phyloP scores from a whole-genome alignment of 768 basidiomycete species.

The Trametes cingulata region DNA sequence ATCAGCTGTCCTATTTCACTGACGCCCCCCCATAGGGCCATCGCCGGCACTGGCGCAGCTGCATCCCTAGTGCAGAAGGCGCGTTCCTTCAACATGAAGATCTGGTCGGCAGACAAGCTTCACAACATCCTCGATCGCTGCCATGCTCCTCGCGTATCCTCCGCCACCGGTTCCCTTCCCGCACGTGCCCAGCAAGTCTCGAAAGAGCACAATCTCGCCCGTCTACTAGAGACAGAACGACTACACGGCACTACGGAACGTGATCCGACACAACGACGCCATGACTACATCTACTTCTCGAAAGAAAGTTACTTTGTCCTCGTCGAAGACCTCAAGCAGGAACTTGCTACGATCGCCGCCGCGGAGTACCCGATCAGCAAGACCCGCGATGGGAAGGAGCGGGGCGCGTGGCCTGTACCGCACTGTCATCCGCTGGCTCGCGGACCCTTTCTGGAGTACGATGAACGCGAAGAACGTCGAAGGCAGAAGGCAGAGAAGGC shows the following conservation, averaged over 20 bases:
- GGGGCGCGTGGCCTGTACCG: slow-evolving; percentile 79
- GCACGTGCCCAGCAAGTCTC: slow-evolving; percentile 31
- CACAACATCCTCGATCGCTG: slow-evolving; percentile 74
- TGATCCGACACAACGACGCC: slow-evolving; percentile 84
- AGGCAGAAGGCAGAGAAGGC: slow-evolving; percentile 52
- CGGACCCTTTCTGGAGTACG: slow-evolving; percentile 74
- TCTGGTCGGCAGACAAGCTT: slow-evolving; percentile 79
- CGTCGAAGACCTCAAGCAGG: slow-evolving; percentile 85
- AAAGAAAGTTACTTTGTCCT: slow-evolving; percentile 77
- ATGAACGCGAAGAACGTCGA: slow-evolving; percentile 69
- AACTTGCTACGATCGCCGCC: slow-evolving; percentile 80
- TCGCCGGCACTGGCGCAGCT: slow-evolving; percentile 1
- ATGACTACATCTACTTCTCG: slow-evolving; percentile 86
- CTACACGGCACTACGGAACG: slow-evolving; percentile 86
- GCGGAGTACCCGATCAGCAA: slow-evolving; percentile 74
- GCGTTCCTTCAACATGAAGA: slow-evolving; percentile 71
- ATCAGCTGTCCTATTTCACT: background rate
- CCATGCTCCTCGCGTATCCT: slow-evolving; percentile 37
- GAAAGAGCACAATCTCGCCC: slow-evolving; percentile 51
- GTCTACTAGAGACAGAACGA: slow-evolving; percentile 77
- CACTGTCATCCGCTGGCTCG: slow-evolving; percentile 74
- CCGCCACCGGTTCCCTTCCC: slow-evolving; percentile 31
- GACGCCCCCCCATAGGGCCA: slow-evolving; percentile 19
- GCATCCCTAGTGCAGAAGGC: slow-evolving; percentile 68
- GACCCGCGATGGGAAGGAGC: slow-evolving; percentile 51